Base-by-base conservation (phyloP, 129 eudicot genomes). In the Saposhnikovia divaricata region DNA sequence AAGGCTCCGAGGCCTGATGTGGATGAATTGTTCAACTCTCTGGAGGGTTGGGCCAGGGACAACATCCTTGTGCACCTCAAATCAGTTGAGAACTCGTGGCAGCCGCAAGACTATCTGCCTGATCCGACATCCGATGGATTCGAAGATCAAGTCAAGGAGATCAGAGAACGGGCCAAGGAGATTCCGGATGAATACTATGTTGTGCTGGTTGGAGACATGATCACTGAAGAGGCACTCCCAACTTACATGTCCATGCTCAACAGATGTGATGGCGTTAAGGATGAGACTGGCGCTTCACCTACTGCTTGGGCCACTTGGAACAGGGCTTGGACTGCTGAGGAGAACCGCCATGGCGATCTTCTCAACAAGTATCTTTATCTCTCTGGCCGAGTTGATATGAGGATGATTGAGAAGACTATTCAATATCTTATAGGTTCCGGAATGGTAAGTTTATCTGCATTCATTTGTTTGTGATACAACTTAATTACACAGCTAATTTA, bases 241-340 rank as follows among this genome's bases (percentile, higher is more conserved):
- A 61, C 69, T 61, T 61, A 61, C 69, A 61, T 61, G 69, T 61
- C 69, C 0, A 61, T 61, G 69, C 69, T 61, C n/a, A 61, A 61
- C 69, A 61, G 69, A 61, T 61, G 69, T 61, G 69, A 61, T 10
- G 69, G 69, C 34, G 25, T 61, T 8, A 61, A n/a, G 69, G 69
- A 61, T 61, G 69, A 61, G 14, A 61, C 69, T 25, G 69, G 69
- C 34, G 69, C 69, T 61, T 3, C 69, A 9, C 16, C 69, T 61
- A 25, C 34, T 7, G 69, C 69, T 61, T 61, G 69, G 69, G 69
- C 69, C 13, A 61, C 69, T 0, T 61, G 69, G 69, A 61, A 14
- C 13, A n/a, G 69, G 15, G 69, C 69, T 2, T 61, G 69, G 69
- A 61, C 69, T 61, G 69, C 69, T 61, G 69, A 61, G 69, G 69